phyloP scores from a whole-genome alignment of 2,329 filamentous ascomycete species.

The Nothopassalora personata region DNA sequence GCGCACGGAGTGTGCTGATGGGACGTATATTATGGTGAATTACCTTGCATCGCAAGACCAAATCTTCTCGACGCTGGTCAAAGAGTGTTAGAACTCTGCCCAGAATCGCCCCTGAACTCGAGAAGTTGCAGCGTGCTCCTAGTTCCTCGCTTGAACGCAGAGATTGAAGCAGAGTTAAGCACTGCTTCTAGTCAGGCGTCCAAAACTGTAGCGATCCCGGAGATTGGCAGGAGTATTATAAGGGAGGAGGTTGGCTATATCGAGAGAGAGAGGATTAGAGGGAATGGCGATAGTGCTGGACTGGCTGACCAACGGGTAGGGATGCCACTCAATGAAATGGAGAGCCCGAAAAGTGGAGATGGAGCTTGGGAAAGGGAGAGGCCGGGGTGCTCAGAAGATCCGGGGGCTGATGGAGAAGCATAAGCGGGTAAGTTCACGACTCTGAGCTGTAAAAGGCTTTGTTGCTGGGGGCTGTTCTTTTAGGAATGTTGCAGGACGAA shows the following conservation, averaged over 20 bases:
- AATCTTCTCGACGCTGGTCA: too few relatives aligned
- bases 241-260: conserved; percentile 20
- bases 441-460: too few relatives aligned
- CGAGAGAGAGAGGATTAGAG: conserved; percentile 2
- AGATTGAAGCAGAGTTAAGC: conserved; percentile 10
- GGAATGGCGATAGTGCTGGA: too few relatives aligned
- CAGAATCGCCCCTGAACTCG: conserved; percentile 19
- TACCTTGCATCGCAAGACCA: too few relatives aligned
- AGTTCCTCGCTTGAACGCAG: conserved; percentile 16
- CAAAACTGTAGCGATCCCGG: conserved; percentile 10
- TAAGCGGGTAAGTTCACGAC: not conserved
- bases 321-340: conserved; percentile 13
- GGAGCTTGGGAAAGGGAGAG: conserved; percentile 12
- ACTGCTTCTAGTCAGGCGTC: not conserved
- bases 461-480: too few relatives aligned
- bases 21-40: conserved; percentile 18
- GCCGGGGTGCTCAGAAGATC: conserved; percentile 6
- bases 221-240: conserved; percentile 6
- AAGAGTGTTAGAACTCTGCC: too few relatives aligned
- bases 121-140: conserved; percentile 17
- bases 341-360: conserved; percentile 24
- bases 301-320: too few relatives aligned
- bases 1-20: conserved; percentile 17
- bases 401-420: conserved; percentile 7
- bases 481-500: too few relatives aligned